phyloP scores from a whole-genome alignment of 306 rosid species.

The Prunus dulcis region DNA sequence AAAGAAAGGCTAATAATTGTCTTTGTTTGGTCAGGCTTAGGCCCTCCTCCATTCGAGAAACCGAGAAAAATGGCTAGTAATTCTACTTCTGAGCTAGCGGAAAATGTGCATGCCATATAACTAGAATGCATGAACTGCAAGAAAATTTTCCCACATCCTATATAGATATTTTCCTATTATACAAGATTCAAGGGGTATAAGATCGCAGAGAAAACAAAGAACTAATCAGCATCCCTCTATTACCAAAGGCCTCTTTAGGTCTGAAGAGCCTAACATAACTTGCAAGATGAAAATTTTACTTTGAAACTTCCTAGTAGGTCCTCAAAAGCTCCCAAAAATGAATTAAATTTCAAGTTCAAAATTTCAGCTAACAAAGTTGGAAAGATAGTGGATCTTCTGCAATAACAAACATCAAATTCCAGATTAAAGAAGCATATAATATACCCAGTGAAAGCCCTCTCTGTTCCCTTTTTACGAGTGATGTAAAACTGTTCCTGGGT shows the following conservation, averaged over 20 bases:
- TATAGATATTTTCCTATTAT: not conserved
- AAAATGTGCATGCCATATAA: not conserved
- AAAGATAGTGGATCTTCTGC: not conserved
- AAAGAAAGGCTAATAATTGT: not conserved
- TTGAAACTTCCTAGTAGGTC: not conserved
- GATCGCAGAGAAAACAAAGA: not conserved
- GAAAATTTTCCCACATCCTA: not conserved
- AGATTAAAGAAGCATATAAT: not conserved
- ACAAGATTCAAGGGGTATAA: not conserved
- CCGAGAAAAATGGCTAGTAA: not conserved
- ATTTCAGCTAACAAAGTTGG: not conserved
- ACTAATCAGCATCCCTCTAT: not conserved
- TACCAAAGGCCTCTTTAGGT: not conserved
- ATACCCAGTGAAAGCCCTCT: conserved; percentile 94
- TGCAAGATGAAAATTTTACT: not conserved
- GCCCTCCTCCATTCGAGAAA: too few relatives aligned
- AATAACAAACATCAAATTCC: not conserved
- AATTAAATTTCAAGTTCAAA: not conserved
- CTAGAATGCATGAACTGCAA: not conserved
- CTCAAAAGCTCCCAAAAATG: not conserved
- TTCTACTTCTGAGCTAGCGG: not conserved
- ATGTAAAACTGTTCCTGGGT: conserved; percentile 65
- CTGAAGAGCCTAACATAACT: not conserved
- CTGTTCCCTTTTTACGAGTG: conserved; percentile 91
- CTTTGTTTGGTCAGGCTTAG: too few relatives aligned